Percentiles rank a stretch among this genome's conserved stretches.
phyloP scores from a whole-genome alignment of 768 basidiomycete genomes.

The Tylopilus subfusipes region DNA sequence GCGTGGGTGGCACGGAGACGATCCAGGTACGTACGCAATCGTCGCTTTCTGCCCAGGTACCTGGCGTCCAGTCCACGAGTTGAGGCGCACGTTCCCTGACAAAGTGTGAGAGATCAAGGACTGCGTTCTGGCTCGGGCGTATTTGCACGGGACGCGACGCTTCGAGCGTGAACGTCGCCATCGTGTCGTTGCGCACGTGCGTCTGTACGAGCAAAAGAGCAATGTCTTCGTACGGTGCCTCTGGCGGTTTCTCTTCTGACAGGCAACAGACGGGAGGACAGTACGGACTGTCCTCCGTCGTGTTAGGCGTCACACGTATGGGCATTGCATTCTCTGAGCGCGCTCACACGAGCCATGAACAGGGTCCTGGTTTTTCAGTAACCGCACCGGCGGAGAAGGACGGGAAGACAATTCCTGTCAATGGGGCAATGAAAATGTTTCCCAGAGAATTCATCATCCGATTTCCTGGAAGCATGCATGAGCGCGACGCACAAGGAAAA shows the following conservation, averaged over 20 bases:
- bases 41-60: slow-evolving; percentile 48
- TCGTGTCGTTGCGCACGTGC: slow-evolving; percentile 26
- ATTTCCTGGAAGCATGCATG: slow-evolving; percentile 44
- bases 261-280: slow-evolving; percentile 55
- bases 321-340: slow-evolving; percentile 54
- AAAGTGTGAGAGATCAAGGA: slow-evolving; percentile 52
- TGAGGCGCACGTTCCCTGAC: slow-evolving; percentile 45
- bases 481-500: neutral
- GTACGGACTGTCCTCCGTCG: slow-evolving; percentile 43
- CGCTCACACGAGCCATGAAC: slow-evolving; percentile 48
- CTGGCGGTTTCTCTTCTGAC: slow-evolving; percentile 41
- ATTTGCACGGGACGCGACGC: slow-evolving; percentile 27
- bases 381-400: slow-evolving; percentile 52
- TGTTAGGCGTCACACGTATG: slow-evolving; percentile 39
- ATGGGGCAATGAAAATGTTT: slow-evolving; percentile 54
- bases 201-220: slow-evolving; percentile 27
- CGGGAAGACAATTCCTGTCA: slow-evolving; percentile 56
- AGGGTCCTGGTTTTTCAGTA: slow-evolving; percentile 50
- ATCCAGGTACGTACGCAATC: slow-evolving; percentile 68
- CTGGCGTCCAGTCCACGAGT: slow-evolving; percentile 46
- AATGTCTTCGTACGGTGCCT: slow-evolving; percentile 27
- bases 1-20: slow-evolving; percentile 37
- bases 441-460: slow-evolving; percentile 62
- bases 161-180: slow-evolving; percentile 56
- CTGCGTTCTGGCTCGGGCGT: slow-evolving; percentile 47